A percentile compares a stretch with the other conserved stretches of the same genome.
These are phyloP conservation scores for Cardamine occulta DNA, from an alignment of 345 rosid genomes.

Conservation along the genomic window DNA sequence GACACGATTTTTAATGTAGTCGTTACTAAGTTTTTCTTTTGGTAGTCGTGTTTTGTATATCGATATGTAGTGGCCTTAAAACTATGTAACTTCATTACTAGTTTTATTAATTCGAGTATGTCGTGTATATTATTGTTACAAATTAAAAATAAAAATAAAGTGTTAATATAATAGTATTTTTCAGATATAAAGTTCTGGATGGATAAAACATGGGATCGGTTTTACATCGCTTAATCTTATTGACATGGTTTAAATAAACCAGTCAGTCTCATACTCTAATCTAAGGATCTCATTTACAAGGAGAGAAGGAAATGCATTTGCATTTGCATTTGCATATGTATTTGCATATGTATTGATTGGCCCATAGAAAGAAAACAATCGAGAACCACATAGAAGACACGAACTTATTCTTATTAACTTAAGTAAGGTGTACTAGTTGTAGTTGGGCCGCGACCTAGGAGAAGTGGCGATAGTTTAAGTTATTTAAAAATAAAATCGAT, in stretches of 20 bases:
- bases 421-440: neutral
- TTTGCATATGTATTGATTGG: neutral
- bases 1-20: conserved; percentile 1
- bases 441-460: neutral
- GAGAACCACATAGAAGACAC: neutral
- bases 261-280: neutral
- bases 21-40: neutral
- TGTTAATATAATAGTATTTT: neutral
- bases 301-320: neutral
- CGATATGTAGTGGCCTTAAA: neutral
- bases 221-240: neutral
- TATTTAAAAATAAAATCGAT: no score
- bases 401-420: neutral
- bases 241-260: neutral
- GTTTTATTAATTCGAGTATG: neutral
- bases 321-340: neutral
- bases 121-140: neutral
- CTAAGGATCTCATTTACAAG: neutral
- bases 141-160: neutral
- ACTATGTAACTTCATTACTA: neutral
- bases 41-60: conserved; percentile 1
- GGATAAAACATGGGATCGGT: neutral
- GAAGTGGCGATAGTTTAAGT: no score
- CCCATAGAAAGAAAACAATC: neutral
- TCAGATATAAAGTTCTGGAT: neutral